phyloP scores from a whole-genome alignment of 768 basidiomycete genomes.

The Podaxis carcinomalis region DNA sequence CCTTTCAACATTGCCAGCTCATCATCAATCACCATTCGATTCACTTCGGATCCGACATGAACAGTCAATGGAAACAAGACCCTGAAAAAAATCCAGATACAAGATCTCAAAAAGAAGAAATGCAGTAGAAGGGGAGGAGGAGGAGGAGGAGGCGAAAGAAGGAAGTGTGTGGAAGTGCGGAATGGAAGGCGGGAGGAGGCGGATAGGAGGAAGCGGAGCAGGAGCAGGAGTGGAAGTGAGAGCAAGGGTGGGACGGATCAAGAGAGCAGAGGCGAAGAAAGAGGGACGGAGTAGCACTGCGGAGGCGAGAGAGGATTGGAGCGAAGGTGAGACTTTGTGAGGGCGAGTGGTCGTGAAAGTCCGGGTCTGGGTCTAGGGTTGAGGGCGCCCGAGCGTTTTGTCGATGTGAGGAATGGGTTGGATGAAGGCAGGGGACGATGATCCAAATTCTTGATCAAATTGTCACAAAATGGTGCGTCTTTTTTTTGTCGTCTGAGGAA shows the following conservation, averaged over 20 bases:
- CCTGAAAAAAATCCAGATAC: neutral
- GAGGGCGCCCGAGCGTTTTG: too few relatives aligned
- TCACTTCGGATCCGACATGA: neutral
- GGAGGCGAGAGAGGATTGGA: neutral
- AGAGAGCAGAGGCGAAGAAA: neutral
- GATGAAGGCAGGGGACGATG: neutral
- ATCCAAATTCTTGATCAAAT: neutral
- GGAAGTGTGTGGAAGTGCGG: neutral
- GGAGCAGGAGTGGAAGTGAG: neutral
- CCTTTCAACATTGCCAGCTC: neutral
- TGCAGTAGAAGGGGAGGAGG: neutral
- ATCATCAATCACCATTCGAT: neutral
- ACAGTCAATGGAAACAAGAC: neutral
- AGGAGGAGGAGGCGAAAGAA: neutral
- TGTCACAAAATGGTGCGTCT: neutral
- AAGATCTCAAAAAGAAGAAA: neutral
- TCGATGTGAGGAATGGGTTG: neutral
- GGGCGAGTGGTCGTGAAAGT: too few relatives aligned
- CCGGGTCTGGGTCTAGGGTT: neutral
- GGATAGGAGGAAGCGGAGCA: neutral
- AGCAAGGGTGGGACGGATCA: neutral
- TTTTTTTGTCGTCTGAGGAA: neutral
- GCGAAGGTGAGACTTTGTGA: neutral
- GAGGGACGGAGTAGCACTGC: neutral
- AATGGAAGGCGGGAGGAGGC: neutral